Evolutionary conservation across 768 basidiomycete genomes (phyloP).

Genomic region (Suillus fuscotomentosus): DNA sequence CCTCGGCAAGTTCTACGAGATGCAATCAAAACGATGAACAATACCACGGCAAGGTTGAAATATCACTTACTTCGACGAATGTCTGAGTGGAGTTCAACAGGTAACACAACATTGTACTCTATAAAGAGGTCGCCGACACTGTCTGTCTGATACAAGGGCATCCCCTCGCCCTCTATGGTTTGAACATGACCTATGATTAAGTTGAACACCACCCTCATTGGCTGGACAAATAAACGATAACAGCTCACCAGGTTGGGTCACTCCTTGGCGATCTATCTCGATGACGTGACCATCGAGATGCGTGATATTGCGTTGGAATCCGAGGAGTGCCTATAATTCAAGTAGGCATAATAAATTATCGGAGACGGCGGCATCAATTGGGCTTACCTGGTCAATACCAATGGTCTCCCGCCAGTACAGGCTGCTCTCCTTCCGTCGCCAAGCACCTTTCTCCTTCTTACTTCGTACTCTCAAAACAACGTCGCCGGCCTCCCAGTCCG

Average conservation of each 20-base stretch:
- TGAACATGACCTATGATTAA: slow-evolving; percentile 70
- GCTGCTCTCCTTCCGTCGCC: slow-evolving; percentile 86
- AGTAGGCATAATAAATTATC: neutral
- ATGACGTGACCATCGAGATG: slow-evolving; percentile 89
- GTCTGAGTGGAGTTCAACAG: slow-evolving; percentile 63
- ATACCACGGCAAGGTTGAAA: neutral
- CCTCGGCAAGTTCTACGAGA: slow-evolving; percentile 51
- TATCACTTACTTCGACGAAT: slow-evolving; percentile 70
- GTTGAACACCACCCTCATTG: neutral
- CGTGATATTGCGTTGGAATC: slow-evolving; percentile 90
- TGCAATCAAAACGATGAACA: slow-evolving; percentile 2
- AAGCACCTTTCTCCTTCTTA: slow-evolving; percentile 74
- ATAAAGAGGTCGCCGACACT: slow-evolving; percentile 82
- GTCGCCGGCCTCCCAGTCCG: slow-evolving; percentile 96
- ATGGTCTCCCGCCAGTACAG: slow-evolving; percentile 93
- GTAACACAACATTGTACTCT: slow-evolving; percentile 92
- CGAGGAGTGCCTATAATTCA: slow-evolving; percentile 76
- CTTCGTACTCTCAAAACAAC: slow-evolving; percentile 84
- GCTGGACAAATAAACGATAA: neutral
- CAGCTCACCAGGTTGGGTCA: slow-evolving; percentile 85
- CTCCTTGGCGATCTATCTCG: slow-evolving; percentile 64
- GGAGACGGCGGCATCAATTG: neutral
- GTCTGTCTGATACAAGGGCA: slow-evolving; percentile 66
- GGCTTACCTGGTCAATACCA: slow-evolving; percentile 76
- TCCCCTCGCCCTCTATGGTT: slow-evolving; percentile 83